Evolutionary conservation across 2,329 filamentous ascomycete genomes (phyloP).

Genomic region (Fusarium proliferatum): DNA sequence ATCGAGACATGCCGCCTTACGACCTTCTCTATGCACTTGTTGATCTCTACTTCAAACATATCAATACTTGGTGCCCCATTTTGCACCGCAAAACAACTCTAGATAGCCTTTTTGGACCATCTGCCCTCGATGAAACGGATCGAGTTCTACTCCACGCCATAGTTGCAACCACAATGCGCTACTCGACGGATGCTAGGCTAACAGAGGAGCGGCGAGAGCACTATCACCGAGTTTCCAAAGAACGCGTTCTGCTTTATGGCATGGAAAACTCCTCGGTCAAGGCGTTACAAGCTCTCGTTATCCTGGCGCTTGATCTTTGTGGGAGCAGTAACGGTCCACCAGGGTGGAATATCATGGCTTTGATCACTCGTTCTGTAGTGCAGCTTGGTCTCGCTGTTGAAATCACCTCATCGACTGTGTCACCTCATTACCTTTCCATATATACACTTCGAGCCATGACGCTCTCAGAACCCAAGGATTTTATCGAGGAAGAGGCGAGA

Average conservation of each 20-base stretch:
- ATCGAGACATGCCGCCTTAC: slow-evolving; percentile 79
- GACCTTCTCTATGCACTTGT: slow-evolving; percentile 78
- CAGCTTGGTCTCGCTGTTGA: slow-evolving; percentile 89
- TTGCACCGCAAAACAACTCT: slow-evolving; percentile 86
- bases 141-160: slow-evolving; percentile 87
- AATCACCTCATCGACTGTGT: slow-evolving; percentile 79
- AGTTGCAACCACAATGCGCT: slow-evolving; percentile 86
- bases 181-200: slow-evolving; percentile 80
- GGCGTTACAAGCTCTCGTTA: slow-evolving; percentile 86
- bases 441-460: slow-evolving; percentile 89
- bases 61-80: slow-evolving; percentile 89
- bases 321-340: slow-evolving; percentile 90
- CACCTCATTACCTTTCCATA: slow-evolving; percentile 84
- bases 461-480: slow-evolving; percentile 83
- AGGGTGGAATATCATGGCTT: slow-evolving; percentile 89
- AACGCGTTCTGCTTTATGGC: slow-evolving; percentile 86
- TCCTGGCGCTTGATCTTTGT: slow-evolving; percentile 84
- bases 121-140: slow-evolving; percentile 82
- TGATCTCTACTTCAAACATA: slow-evolving; percentile 82
- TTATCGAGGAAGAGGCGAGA: slow-evolving; percentile 89
- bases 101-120: slow-evolving; percentile 82
- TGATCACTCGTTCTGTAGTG: slow-evolving; percentile 89
- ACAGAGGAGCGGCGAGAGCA: slow-evolving; percentile 77
- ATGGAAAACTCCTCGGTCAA: slow-evolving; percentile 92
- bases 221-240: slow-evolving; percentile 85